These are phyloP conservation scores for Astrothelium subdiscretum DNA, from an alignment of 495 filamentous ascomycete genomes.

Conservation along the genomic window DNA sequence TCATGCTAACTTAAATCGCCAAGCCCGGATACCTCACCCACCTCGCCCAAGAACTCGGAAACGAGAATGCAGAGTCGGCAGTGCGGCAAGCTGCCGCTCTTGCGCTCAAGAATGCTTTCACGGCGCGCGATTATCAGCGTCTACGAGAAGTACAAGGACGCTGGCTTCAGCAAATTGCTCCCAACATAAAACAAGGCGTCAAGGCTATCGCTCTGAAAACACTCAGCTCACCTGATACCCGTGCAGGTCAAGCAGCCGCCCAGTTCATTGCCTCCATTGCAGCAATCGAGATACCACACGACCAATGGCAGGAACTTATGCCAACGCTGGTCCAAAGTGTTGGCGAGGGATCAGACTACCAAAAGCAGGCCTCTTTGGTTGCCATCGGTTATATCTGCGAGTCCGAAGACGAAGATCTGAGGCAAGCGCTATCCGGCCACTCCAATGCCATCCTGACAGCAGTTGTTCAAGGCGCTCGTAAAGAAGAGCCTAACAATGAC, in stretches of 20 bases:
- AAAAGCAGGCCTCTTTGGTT: constrained; percentile 88
- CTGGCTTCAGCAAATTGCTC: constrained; percentile 75
- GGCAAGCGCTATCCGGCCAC: constrained; percentile 67
- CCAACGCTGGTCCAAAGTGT: constrained; percentile 78
- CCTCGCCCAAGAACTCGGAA: constrained; percentile 83
- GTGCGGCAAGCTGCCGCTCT: constrained; percentile 90
- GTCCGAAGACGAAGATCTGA: constrained; percentile 76
- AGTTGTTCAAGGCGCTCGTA: constrained; percentile 91
- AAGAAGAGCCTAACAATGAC: constrained; percentile 83
- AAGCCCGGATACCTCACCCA: constrained; percentile 84
- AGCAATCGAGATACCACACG: constrained; percentile 80
- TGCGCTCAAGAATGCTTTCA: constrained; percentile 93
- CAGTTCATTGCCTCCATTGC: constrained; percentile 94
- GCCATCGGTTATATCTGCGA: constrained; percentile 98
- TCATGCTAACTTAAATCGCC: constrained; percentile 19
- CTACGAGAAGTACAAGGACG: constrained; percentile 78
- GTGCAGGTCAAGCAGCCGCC: constrained; percentile 79
- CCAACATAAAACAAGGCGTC: constrained; percentile 67
- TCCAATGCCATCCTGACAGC: constrained; percentile 97
- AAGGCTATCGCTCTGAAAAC: constrained; percentile 83
- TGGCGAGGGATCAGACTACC: constrained; percentile 65
- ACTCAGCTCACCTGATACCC: constrained; percentile 58
- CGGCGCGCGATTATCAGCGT: constrained; percentile 74
- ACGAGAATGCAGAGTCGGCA: constrained; percentile 68
- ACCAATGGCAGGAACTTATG: constrained; percentile 97